A percentile compares a stretch with the other conserved stretches of the same genome.
Evolutionary conservation across 78 protist species (phyloP).

Genomic region (Corallochytrium limacisporum): DNA sequence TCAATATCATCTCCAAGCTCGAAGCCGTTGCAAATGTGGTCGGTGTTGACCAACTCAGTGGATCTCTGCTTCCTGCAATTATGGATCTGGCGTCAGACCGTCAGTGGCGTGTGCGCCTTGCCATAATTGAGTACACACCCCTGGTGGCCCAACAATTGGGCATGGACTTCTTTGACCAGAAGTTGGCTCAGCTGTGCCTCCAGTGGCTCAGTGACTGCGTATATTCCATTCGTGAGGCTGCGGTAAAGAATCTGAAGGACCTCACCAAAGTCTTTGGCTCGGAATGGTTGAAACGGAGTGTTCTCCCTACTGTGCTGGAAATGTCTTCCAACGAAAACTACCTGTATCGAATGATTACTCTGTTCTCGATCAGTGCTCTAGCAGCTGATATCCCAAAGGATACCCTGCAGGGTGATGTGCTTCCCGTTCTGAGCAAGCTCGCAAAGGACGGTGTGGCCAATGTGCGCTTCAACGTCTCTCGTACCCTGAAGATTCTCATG

Average conservation of each 20-base stretch:
- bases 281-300: constrained; percentile 64
- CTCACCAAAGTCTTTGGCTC: constrained; percentile 66
- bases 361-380: constrained; percentile 32
- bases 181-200: constrained; percentile 52
- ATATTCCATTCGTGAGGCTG: constrained; percentile 74
- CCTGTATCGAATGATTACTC: constrained; percentile 78
- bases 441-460: constrained; percentile 75
- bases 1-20: constrained; percentile 70
- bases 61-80: constrained; percentile 78
- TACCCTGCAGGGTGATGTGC: constrained; percentile 14
- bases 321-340: constrained; percentile 55
- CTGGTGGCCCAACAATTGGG: constrained; percentile 67
- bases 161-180: constrained; percentile 64
- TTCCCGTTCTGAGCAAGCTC: constrained; percentile 47
- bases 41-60: constrained; percentile 71
- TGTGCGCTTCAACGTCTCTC: constrained; percentile 82
- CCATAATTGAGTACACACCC: constrained; percentile 79
- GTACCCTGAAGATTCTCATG: constrained; percentile 45
- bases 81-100: constrained; percentile 81
- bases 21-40: constrained; percentile 47
- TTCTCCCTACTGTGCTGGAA: constrained; percentile 58
- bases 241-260: constrained; percentile 37
- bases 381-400: no score
- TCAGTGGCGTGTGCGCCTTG: constrained; percentile 86
- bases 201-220: constrained; percentile 79